Evolutionary conservation across 2,329 filamentous ascomycete genomes (phyloP).

Genomic region (Didymella segeticola): DNA sequence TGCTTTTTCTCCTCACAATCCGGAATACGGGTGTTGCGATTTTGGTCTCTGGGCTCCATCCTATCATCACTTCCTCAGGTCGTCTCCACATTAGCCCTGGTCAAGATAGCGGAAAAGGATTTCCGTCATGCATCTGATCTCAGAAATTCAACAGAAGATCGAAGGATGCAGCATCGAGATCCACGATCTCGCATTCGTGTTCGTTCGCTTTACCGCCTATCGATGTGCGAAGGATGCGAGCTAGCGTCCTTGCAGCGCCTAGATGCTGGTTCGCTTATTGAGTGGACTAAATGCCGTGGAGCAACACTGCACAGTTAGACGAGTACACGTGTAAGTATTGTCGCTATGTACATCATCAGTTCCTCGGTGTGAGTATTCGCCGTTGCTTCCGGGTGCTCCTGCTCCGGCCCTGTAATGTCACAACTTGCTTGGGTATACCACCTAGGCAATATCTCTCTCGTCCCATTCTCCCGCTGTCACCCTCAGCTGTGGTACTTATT

Average conservation of each 20-base stretch:
- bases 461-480: too few species aligned
- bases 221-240: conserved; percentile 2
- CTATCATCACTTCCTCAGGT: background rate
- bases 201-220: background rate
- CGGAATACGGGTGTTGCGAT: background rate
- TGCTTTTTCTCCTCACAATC: background rate
- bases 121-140: background rate
- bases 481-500: too few species aligned
- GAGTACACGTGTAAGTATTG: background rate
- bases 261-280: background rate
- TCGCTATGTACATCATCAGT: background rate
- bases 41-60: background rate
- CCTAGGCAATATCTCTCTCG: too few species aligned
- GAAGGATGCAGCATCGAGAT: conserved; percentile 4
- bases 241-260: background rate
- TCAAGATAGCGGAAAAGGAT: background rate
- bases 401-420: background rate
- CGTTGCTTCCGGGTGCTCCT: too few species aligned
- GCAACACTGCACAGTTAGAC: too few species aligned
- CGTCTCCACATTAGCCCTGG: background rate
- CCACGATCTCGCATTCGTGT: background rate
- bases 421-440: background rate
- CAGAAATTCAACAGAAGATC: background rate
- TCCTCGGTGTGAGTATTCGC: background rate
- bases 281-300: background rate